Conservation (phyloP, 2,329 filamentous ascomycete genomes). For the Polytolypa hystricis region DNA sequence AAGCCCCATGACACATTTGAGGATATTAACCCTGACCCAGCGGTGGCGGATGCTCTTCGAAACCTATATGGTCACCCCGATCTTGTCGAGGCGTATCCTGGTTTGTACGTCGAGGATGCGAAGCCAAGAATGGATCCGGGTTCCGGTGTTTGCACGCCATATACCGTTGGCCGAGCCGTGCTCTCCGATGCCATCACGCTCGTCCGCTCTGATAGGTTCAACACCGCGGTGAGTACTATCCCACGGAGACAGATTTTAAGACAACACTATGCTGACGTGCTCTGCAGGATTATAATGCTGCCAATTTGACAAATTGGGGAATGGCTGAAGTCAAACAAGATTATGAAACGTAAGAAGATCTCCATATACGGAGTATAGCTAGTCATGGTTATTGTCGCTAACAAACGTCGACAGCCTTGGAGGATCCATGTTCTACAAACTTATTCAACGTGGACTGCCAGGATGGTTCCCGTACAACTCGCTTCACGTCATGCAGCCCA, state of each 20-base stretch:
- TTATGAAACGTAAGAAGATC: slow-evolving; percentile 10
- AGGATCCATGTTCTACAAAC: slow-evolving; percentile 19
- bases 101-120: slow-evolving; percentile 40
- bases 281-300: slow-evolving; percentile 23
- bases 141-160: slow-evolving; percentile 24
- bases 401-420: slow-evolving; percentile 9
- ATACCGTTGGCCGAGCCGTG: slow-evolving; percentile 26
- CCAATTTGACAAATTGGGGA: slow-evolving; percentile 29
- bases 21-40: slow-evolving; percentile 46
- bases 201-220: slow-evolving; percentile 30
- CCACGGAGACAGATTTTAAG: neutral
- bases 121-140: slow-evolving; percentile 25
- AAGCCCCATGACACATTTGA: slow-evolving; percentile 46
- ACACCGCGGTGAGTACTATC: slow-evolving; percentile 20
- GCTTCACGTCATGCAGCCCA: slow-evolving; percentile 15
- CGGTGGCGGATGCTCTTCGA: slow-evolving; percentile 45
- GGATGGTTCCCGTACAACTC: slow-evolving; percentile 19
- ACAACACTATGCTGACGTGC: neutral
- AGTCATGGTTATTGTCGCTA: neutral
- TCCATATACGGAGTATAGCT: neutral
- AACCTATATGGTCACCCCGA: slow-evolving; percentile 54
- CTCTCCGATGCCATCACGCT: slow-evolving; percentile 33
- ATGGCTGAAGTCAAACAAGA: slow-evolving; percentile 25
- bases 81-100: slow-evolving; percentile 58
- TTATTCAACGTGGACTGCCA: slow-evolving; percentile 19